Evolutionary conservation across 2,329 filamentous ascomycete genomes (phyloP).

Genomic region (Setomelanomma holmii): DNA sequence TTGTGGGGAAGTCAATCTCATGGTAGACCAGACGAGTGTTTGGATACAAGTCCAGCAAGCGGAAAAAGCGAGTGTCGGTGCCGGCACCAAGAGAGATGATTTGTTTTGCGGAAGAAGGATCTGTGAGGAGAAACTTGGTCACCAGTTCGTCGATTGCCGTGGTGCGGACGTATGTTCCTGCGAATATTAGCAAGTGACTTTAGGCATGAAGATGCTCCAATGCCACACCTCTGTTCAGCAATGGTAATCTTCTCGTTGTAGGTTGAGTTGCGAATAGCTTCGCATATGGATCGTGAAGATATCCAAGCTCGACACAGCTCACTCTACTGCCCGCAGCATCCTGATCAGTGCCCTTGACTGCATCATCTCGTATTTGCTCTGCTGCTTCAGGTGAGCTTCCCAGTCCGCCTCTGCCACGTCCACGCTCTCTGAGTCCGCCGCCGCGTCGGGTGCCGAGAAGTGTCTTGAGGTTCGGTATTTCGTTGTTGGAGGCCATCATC

Average conservation of each 20-base stretch:
- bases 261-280: slow-evolving; percentile 68
- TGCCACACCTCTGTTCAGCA: slow-evolving; percentile 86
- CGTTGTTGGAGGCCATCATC: slow-evolving; percentile 68
- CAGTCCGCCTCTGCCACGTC: slow-evolving; percentile 45
- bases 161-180: slow-evolving; percentile 93
- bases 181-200: not conserved
- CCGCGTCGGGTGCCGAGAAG: slow-evolving; percentile 59
- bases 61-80: slow-evolving; percentile 88
- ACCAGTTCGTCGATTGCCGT: slow-evolving; percentile 82
- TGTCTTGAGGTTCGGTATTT: slow-evolving; percentile 80
- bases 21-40: slow-evolving; percentile 73
- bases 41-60: slow-evolving; percentile 65
- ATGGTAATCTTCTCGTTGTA: slow-evolving; percentile 73
- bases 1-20: slow-evolving; percentile 86
- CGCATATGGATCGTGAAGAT: slow-evolving; percentile 83
- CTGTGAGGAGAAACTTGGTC: slow-evolving; percentile 68
- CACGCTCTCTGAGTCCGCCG: slow-evolving; percentile 57
- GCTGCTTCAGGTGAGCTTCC: slow-evolving; percentile 36
- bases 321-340: slow-evolving; percentile 89
- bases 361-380: slow-evolving; percentile 66
- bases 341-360: slow-evolving; percentile 87
- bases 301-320: slow-evolving; percentile 86
- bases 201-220: not conserved
- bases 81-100: slow-evolving; percentile 93
- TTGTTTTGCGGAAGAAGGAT: slow-evolving; percentile 63